Conservation (phyloP, 805 yeast genomes). For the Zygoascus ofunaensis region DNA sequence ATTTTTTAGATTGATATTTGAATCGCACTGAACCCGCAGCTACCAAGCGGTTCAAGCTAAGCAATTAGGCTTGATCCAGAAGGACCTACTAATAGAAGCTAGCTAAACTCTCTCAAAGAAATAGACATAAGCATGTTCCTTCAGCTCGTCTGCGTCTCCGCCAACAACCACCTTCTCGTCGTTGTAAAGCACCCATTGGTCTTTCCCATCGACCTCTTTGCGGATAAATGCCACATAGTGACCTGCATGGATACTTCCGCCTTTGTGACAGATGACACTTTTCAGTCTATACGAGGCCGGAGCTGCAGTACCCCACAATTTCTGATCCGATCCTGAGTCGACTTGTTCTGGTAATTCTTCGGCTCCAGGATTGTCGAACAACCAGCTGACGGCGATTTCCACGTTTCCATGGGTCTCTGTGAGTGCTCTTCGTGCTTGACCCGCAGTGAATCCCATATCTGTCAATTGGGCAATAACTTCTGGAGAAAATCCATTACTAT, state of each 20-base stretch:
- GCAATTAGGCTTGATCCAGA: too few relatives aligned
- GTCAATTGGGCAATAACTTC: slow-evolving; percentile 36
- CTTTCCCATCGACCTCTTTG: slow-evolving; percentile 32
- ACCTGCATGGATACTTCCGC: slow-evolving; percentile 81
- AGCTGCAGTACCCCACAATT: slow-evolving; percentile 13
- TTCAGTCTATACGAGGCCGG: slow-evolving; percentile 41
- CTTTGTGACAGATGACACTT: slow-evolving; percentile 80
- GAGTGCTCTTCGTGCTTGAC: slow-evolving; percentile 67
- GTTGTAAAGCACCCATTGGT: slow-evolving; percentile 69
- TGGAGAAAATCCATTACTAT: slow-evolving; percentile 4
- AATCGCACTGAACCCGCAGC: too few relatives aligned
- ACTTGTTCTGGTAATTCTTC: slow-evolving; percentile 54
- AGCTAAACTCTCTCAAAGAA: slow-evolving; percentile 28
- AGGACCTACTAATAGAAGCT: too few relatives aligned
- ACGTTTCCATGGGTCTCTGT: slow-evolving; percentile 47
- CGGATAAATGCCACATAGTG: slow-evolving; percentile 77
- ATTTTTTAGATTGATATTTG: too few relatives aligned
- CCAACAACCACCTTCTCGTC: slow-evolving; percentile 75
- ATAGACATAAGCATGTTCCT: slow-evolving; percentile 42
- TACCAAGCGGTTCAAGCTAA: too few relatives aligned
- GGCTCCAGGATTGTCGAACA: slow-evolving; percentile 55
- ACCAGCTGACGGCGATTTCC: slow-evolving; percentile 84
- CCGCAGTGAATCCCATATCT: slow-evolving; percentile 69
- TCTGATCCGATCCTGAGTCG: slow-evolving; percentile 8
- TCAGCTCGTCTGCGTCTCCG: slow-evolving; percentile 37